These are phyloP conservation scores for Tephrocybe sp. DNA, from an alignment of 768 basidiomycete species.

Conservation along the genomic window DNA sequence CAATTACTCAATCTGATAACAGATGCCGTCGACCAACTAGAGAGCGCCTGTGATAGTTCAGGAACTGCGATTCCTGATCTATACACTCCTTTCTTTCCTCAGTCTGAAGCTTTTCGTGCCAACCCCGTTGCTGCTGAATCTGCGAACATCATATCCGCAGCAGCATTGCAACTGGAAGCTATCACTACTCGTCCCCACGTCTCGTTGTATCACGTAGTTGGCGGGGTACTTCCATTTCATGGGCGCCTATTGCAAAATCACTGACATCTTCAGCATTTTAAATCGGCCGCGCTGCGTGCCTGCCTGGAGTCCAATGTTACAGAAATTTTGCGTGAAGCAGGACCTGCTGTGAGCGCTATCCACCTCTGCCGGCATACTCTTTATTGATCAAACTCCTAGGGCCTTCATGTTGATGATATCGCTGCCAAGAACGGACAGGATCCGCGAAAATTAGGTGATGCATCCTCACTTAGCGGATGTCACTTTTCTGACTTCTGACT, in stretches of 20 bases:
- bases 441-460: not conserved
- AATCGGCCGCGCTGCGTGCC: not conserved
- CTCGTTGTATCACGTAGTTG: constrained; percentile 10
- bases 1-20: constrained; percentile 2
- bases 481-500: not conserved
- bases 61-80: constrained; percentile 19
- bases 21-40: not conserved
- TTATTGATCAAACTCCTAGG: constrained; percentile 7
- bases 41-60: constrained; percentile 9
- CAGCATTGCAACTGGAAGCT: constrained; percentile 25
- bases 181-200: constrained; percentile 17
- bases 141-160: constrained; percentile 20
- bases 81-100: constrained; percentile 19
- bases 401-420: not conserved
- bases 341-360: constrained; percentile 33
- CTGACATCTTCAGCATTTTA: not conserved
- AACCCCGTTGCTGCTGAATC: constrained; percentile 18
- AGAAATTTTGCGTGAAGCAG: constrained; percentile 17
- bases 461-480: not conserved
- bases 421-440: not conserved
- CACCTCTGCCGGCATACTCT: not conserved
- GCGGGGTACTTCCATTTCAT: not conserved
- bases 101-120: constrained; percentile 20
- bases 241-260: not conserved
- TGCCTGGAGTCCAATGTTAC: not conserved